Evolutionary conservation across 306 rosid genomes (phyloP).

Genomic region (Vachellia pachyceras): DNA sequence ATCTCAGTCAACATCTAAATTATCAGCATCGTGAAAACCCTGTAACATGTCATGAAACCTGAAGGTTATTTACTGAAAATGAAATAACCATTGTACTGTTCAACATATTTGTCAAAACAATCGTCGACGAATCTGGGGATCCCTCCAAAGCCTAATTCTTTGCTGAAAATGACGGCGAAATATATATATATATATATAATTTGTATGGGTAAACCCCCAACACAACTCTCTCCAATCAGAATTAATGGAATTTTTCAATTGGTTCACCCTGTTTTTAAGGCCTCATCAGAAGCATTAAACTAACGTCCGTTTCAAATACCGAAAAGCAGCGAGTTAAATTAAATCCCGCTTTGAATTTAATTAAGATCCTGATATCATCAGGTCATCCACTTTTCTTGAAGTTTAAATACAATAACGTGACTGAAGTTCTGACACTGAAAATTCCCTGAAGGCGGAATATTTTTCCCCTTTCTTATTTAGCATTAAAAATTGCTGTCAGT

Average conservation of each 20-base stretch:
- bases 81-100: conserved; percentile 39
- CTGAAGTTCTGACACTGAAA: conserved; percentile 46
- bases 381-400: conserved; percentile 13
- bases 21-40: neutral
- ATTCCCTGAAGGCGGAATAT: conserved; percentile 25
- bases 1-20: neutral
- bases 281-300: neutral
- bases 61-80: conserved; percentile 15
- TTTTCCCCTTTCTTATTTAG: neutral
- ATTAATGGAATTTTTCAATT: conserved; percentile 26
- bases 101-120: conserved; percentile 44
- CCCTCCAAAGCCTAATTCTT: conserved; percentile 43
- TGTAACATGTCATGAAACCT: conserved; percentile 3
- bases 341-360: conserved; percentile 53
- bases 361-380: conserved; percentile 13
- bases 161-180: conserved; percentile 58
- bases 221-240: conserved; percentile 21
- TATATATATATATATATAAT: conserved; percentile 26
- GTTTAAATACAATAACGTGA: conserved; percentile 38
- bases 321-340: conserved; percentile 46
- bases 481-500: neutral
- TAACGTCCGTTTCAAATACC: conserved; percentile 35
- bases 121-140: conserved; percentile 54
- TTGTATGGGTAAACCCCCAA: conserved; percentile 38
- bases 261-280: conserved; percentile 24